These are phyloP conservation scores for Candida gorgasii DNA, from an alignment of 805 yeast genomes.

Conservation along the genomic window DNA sequence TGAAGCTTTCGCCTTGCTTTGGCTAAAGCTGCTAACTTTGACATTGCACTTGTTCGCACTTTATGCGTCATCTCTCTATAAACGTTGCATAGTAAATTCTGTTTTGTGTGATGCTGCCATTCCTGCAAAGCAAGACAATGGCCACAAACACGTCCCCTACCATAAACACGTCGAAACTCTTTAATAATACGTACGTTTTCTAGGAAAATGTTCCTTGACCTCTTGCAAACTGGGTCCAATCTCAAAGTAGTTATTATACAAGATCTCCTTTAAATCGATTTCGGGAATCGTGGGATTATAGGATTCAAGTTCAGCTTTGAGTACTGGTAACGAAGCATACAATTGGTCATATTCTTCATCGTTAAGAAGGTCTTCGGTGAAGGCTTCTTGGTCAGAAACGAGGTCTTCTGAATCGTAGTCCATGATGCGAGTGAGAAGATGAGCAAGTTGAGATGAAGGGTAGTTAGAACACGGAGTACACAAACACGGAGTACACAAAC, in stretches of 20 bases:
- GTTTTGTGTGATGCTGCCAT: no score
- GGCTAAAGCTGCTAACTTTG: conserved; percentile 53
- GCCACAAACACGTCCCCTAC: no score
- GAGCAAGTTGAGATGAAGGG: neutral
- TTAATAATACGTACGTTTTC: conserved; percentile 8
- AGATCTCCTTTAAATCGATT: conserved; percentile 52
- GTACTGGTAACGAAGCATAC: conserved; percentile 42
- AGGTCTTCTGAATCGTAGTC: conserved; percentile 16
- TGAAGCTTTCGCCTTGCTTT: conserved; percentile 30
- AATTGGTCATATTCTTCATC: conserved; percentile 46
- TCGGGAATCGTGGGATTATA: conserved; percentile 48
- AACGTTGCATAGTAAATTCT: neutral
- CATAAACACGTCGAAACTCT: neutral
- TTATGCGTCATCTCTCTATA: neutral
- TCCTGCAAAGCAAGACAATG: no score
- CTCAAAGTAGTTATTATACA: conserved; percentile 61
- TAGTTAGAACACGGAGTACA: neutral
- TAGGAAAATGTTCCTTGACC: conserved; percentile 31
- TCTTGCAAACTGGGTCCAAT: conserved; percentile 53
- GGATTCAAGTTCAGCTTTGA: conserved; percentile 36
- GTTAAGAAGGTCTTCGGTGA: conserved; percentile 37
- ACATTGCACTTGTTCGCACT: conserved; percentile 11
- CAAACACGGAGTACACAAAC: neutral
- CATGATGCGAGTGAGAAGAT: neutral
- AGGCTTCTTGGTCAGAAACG: conserved; percentile 28